phyloP scores from a whole-genome alignment of 192 early-diverging fungal species.

The Cladochytrium replicatum region DNA sequence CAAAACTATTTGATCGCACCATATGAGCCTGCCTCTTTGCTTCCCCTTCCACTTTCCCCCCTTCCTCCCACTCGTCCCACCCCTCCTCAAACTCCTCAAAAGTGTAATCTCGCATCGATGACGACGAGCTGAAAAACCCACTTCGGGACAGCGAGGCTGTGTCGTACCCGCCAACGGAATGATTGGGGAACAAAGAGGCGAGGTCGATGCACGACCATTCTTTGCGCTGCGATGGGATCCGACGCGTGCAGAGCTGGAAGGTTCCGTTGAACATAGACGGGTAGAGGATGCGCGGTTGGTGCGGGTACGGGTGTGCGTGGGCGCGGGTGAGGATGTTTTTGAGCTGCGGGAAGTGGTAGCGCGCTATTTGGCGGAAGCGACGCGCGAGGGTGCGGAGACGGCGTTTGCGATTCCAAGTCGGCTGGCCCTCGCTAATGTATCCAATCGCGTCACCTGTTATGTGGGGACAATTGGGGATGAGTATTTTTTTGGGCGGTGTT shows the following conservation, averaged over 20 bases:
- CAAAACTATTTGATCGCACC: conserved; percentile 20
- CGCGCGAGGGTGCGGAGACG: conserved; percentile 6
- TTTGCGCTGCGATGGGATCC: conserved; percentile 8
- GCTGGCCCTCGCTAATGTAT: conserved; percentile 20
- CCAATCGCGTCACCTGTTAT: conserved; percentile 17
- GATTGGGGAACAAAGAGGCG: background rate
- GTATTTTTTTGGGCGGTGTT: too few species aligned
- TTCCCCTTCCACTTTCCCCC: background rate
- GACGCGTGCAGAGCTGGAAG: conserved; percentile 3
- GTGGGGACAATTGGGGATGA: too few species aligned
- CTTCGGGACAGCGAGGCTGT: too few species aligned
- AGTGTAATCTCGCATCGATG: too few species aligned
- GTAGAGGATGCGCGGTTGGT: too few species aligned
- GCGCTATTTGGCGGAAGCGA: conserved; percentile 9
- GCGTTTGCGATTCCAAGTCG: conserved; percentile 27
- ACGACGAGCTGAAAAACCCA: too few species aligned
- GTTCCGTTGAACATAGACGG: conserved; percentile 7
- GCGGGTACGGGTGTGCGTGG: background rate
- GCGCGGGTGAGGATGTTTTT: conserved; percentile 4
- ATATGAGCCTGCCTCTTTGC: background rate
- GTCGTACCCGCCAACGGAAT: too few species aligned
- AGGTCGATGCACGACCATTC: conserved; percentile 26
- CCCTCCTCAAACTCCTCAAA: background rate
- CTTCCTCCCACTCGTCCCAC: conserved; percentile 1
- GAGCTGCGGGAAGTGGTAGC: conserved; percentile 12